Percentiles rank a stretch among this genome's conserved stretches.
These are phyloP conservation scores for Macrolepiota dolichaula DNA, from an alignment of 768 basidiomycete species.

Conservation along the genomic window DNA sequence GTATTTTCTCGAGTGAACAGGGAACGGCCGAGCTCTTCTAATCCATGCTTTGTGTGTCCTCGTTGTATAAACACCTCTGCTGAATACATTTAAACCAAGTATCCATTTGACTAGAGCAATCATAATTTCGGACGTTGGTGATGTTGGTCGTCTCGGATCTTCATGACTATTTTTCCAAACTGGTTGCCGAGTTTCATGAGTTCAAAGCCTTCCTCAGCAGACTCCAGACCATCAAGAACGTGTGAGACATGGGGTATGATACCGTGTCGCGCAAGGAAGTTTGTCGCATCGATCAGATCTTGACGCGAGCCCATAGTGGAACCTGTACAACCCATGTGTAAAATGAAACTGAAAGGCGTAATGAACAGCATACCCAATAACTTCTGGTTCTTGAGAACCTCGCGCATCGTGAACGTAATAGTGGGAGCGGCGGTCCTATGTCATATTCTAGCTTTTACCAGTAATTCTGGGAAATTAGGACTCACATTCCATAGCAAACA, in stretches of 20 bases:
- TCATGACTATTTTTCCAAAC: constrained; percentile 77
- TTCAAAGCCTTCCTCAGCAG: constrained; percentile 68
- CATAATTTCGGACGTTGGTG: neutral
- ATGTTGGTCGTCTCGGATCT: constrained; percentile 23
- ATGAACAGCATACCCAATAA: constrained; percentile 53
- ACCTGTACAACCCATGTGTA: constrained; percentile 35
- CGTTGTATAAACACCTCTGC: neutral
- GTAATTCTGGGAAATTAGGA: constrained; percentile 1
- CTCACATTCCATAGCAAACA: constrained; percentile 67
- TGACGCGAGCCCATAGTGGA: constrained; percentile 82
- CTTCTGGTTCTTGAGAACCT: constrained; percentile 72
- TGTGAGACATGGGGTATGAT: constrained; percentile 71
- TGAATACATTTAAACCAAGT: neutral
- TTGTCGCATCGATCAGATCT: constrained; percentile 70
- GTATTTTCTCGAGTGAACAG: constrained; percentile 34
- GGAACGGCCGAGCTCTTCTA: constrained; percentile 33
- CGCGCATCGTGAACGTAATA: constrained; percentile 71
- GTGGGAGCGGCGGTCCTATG: constrained; percentile 60
- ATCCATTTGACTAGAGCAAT: neutral
- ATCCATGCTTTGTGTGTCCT: neutral
- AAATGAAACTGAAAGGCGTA: neutral
- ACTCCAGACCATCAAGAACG: constrained; percentile 61
- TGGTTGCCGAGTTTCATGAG: constrained; percentile 60
- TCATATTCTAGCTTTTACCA: constrained; percentile 3
- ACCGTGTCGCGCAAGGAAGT: constrained; percentile 61